These are phyloP conservation scores for Aspergillus fijiensis DNA, from an alignment of 2,329 filamentous ascomycete genomes.

Conservation along the genomic window DNA sequence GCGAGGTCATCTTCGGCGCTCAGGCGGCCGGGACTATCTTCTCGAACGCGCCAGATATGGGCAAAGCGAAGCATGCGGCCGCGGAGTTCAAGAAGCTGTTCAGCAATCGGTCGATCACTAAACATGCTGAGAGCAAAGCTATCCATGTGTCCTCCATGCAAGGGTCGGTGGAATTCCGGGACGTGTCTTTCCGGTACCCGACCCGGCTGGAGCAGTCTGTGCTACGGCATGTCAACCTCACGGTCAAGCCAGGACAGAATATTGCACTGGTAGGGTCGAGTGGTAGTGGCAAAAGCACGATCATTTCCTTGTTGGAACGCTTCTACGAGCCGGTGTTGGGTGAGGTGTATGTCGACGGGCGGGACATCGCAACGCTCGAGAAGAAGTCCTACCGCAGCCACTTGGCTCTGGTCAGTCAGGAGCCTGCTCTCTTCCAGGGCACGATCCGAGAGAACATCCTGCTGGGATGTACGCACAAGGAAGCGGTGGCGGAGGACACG, in stretches of 20 bases:
- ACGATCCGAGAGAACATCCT: constrained; percentile 67
- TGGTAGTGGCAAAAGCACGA: constrained; percentile 62
- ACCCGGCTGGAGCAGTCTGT: constrained; percentile 20
- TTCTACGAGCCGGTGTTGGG: constrained; percentile 69
- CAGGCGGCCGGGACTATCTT: constrained; percentile 31
- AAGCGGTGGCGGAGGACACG: constrained; percentile 14
- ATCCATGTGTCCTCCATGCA: constrained; percentile 54
- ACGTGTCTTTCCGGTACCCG: constrained; percentile 41
- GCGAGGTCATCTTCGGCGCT: constrained; percentile 41
- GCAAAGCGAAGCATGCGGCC: constrained; percentile 33
- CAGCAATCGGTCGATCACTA: constrained; percentile 48
- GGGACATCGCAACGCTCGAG: constrained; percentile 57
- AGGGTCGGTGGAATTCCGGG: constrained; percentile 38
- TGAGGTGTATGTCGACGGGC: constrained; percentile 61
- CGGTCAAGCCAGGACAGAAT: constrained; percentile 48
- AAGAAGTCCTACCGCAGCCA: constrained; percentile 60
- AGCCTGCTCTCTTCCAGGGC: constrained; percentile 67
- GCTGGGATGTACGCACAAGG: constrained; percentile 47
- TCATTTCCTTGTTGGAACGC: constrained; percentile 57
- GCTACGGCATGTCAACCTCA: constrained; percentile 19
- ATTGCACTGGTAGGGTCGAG: constrained; percentile 55
- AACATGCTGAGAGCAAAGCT: constrained; percentile 54
- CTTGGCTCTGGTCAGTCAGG: constrained; percentile 69
- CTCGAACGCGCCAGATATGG: constrained; percentile 33
- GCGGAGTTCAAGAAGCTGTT: constrained; percentile 43